Conservation (phyloP, 345 rosid species). For the Orychophragmus violaceus region DNA sequence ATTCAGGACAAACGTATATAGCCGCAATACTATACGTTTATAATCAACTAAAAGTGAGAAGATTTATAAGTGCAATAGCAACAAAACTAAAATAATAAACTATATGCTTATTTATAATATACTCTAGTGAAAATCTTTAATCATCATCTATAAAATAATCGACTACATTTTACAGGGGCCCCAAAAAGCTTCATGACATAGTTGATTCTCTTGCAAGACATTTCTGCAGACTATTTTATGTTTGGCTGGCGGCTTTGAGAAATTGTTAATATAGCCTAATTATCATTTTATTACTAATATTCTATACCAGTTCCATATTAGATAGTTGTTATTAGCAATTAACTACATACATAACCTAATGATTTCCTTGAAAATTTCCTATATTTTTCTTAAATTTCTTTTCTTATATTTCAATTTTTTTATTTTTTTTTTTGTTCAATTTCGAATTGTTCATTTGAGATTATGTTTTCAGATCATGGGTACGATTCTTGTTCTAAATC, state of each 20-base stretch:
- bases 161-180: neutral
- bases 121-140: conserved; percentile 16
- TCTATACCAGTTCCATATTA: neutral
- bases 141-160: neutral
- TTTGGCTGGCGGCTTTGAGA: conserved; percentile 2
- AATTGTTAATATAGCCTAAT: neutral
- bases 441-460: too few relatives aligned
- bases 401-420: too few relatives aligned
- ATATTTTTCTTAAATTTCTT: too few relatives aligned
- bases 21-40: neutral
- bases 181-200: neutral
- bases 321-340: neutral
- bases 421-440: too few relatives aligned
- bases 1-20: conserved; percentile 7
- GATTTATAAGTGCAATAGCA: neutral
- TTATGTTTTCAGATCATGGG: too few relatives aligned
- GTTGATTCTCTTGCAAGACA: neutral
- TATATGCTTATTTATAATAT: neutral
- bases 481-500: too few relatives aligned
- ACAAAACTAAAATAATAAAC: neutral
- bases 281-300: neutral
- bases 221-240: neutral
- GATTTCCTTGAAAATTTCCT: neutral
- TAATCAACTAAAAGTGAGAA: neutral
- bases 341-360: neutral